Evolutionary conservation across 345 rosid species (phyloP).

Genomic region (Eucalyptus cloeziana): DNA sequence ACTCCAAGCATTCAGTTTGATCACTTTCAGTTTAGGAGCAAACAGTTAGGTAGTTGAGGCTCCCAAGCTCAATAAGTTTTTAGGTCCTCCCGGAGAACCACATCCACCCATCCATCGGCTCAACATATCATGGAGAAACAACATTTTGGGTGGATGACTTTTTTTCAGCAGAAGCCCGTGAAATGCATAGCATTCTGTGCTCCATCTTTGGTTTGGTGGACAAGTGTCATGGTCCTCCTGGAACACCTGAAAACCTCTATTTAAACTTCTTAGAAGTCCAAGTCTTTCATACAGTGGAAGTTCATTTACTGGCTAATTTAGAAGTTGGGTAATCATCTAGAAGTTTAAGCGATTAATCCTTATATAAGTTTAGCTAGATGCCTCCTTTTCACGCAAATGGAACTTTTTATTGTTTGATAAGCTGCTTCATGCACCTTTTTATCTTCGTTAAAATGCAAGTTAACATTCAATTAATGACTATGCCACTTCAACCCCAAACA

Average conservation of each 20-base stretch:
- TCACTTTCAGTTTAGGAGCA: not conserved
- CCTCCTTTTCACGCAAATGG: not conserved
- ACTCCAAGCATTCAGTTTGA: not conserved
- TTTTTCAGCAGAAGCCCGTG: not conserved
- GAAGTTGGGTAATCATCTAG: not conserved
- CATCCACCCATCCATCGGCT: not conserved
- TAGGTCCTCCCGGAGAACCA: not conserved
- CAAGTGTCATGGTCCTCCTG: not conserved
- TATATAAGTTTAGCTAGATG: not conserved
- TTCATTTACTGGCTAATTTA: not conserved
- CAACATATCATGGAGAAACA: not conserved
- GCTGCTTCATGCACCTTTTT: not conserved
- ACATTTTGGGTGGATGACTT: not conserved
- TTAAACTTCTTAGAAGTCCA: not conserved
- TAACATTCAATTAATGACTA: not conserved
- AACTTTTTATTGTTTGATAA: not conserved
- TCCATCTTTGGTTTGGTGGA: not conserved
- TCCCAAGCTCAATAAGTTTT: not conserved
- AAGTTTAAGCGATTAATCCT: not conserved
- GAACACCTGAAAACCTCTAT: not conserved
- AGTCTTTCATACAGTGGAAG: not conserved
- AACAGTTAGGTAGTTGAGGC: not conserved
- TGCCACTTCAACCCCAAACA: not conserved
- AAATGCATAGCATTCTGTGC: not conserved
- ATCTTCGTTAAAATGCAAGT: not conserved